A percentile compares a stretch with the other conserved stretches of the same genome.
Evolutionary conservation across 2,329 filamentous ascomycete species (phyloP).

Genomic region (Nothopassalora personata): DNA sequence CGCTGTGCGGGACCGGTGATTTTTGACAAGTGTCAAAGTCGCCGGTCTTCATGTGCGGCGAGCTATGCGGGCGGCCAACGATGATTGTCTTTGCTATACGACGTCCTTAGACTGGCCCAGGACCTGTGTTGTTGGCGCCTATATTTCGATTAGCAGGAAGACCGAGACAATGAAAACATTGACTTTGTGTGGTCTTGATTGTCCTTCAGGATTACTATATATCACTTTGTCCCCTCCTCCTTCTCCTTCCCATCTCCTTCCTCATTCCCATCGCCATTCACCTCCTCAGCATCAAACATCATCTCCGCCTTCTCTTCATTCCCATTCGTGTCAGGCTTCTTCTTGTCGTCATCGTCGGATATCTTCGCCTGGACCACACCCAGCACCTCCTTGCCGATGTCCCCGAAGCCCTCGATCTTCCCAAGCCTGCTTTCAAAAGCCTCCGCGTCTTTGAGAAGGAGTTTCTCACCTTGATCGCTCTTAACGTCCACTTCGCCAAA

Average conservation of each 20-base stretch:
- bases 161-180: too few species aligned
- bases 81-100: too few species aligned
- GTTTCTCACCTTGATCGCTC: constrained; percentile 63
- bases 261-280: constrained; percentile 2
- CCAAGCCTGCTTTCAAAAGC: constrained; percentile 65
- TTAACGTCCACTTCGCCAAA: constrained; percentile 61
- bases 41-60: too few species aligned
- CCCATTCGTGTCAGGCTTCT: constrained; percentile 5
- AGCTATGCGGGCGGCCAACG: too few species aligned
- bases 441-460: constrained; percentile 75
- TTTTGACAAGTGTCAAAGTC: too few species aligned
- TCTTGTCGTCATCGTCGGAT: constrained; percentile 1
- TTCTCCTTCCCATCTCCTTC: constrained; percentile 1
- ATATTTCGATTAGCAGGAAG: too few species aligned
- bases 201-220: background rate
- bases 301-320: constrained; percentile 4
- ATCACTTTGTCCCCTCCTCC: constrained; percentile 1
- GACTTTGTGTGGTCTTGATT: too few species aligned
- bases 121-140: too few species aligned
- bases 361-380: constrained; percentile 48
- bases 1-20: too few species aligned
- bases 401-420: constrained; percentile 73
- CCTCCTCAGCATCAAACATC: constrained; percentile 9
- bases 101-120: too few species aligned
- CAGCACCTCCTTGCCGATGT: constrained; percentile 46